Evolutionary conservation across 179 eudicot genomes (phyloP), one percentile per base, ranked within the genome.

Genomic region (Silene coronaria): DNA sequence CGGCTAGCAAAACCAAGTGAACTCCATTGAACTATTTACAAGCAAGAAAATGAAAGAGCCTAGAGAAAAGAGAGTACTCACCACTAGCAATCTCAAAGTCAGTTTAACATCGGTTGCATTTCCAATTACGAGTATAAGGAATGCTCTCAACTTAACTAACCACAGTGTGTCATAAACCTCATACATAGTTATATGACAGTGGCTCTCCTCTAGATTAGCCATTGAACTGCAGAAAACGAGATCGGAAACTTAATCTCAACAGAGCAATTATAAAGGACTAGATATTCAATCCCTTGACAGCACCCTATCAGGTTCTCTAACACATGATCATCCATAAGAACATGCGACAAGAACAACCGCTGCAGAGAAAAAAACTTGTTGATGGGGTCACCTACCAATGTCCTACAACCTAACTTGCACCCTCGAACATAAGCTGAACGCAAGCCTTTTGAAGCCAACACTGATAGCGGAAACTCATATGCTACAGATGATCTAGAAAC

Each of bases 401-500:
- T n/a, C 17, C n/a, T 17, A 55, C 8, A 24, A 3, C 45, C 23
- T 1, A 75, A 30, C 26, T 46, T 30, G 53, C 80, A 77, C 53
- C 70, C 62, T 45, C 14, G 51, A 60, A 77, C 17, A 77, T 17
- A 6, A 3, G 63, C 22, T 42, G 70, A 70, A 2, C 57, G 75
- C 27, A 77, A 23, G 17, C 32, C 27, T 21, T 77, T 77, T 8
- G 53, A 70, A 13, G 70, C 36, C n/a, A 61, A 10, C 21, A 77
- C 16, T 2, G 51, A 6, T 8, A 60, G 4, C 0, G 75, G 80
- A 61, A 77, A 71, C 14, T 70, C 70, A 22, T 77, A 77, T 60
- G 0, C 12, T 10, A 59, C 4, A 19, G 22, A 19, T 42, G 4
- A 12, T 3, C 4, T 1, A 38, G 0, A 9, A 8, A 28, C 11